Percentiles rank a stretch among this genome's conserved stretches.
phyloP scores from a whole-genome alignment of 768 basidiomycete species.

The Neoboletus magnificus region DNA sequence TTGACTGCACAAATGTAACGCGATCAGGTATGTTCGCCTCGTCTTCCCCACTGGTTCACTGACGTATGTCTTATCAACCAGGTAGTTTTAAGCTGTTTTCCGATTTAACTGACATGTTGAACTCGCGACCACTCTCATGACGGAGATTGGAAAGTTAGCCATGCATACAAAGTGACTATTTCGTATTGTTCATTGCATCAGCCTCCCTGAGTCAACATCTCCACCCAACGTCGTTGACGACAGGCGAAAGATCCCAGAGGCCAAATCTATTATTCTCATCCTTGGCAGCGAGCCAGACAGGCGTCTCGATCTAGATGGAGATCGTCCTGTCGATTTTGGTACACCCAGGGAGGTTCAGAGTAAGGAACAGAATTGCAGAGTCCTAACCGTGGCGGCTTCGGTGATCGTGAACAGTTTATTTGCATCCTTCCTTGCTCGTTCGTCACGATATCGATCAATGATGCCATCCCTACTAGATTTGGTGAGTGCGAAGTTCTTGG shows the following conservation, averaged over 20 bases:
- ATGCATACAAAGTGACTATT: not conserved
- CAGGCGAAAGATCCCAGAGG: too few species aligned
- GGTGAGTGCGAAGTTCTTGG: not conserved
- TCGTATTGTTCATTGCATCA: not conserved
- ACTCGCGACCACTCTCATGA: not conserved
- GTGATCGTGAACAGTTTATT: not conserved
- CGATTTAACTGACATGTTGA: not conserved
- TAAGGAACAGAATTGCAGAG: not conserved
- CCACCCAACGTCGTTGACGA: not conserved
- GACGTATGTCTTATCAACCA: not conserved
- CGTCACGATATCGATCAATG: too few species aligned
- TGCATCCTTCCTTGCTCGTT: not conserved
- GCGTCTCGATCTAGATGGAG: not conserved
- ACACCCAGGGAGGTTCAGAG: not conserved
- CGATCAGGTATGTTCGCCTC: conserved; percentile 1
- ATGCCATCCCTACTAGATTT: not conserved
- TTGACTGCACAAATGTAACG: not conserved
- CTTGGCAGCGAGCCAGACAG: not conserved
- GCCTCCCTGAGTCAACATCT: not conserved
- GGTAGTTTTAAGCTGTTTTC: not conserved
- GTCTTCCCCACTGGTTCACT: not conserved
- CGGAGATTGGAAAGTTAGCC: not conserved
- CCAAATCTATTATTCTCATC: too few species aligned
- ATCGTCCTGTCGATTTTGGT: not conserved
- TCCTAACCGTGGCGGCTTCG: too few species aligned